Percentiles rank a stretch among this genome's conserved stretches.
Conservation (phyloP, 1,139 yeast genomes). For the Pneumocystis murina region DNA sequence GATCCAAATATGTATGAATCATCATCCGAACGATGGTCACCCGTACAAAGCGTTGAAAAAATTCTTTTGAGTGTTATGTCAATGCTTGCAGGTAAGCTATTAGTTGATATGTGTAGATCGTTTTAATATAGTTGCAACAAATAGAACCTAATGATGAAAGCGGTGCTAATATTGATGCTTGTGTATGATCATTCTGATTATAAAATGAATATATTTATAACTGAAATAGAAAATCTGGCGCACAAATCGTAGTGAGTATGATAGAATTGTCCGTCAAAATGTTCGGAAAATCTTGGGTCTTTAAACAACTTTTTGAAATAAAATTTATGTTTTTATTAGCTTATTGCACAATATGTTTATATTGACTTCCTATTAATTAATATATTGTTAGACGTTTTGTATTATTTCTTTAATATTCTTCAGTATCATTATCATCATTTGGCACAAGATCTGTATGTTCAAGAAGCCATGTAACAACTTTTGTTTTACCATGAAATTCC, state of each 20-base stretch:
- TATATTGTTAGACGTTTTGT: not conserved
- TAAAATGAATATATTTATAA: slow-evolving; percentile 6
- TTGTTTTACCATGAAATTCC: slow-evolving; percentile 42
- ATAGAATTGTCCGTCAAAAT: slow-evolving; percentile 46
- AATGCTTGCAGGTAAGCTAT: slow-evolving; percentile 48
- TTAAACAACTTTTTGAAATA: slow-evolving; percentile 17
- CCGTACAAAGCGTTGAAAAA: slow-evolving; percentile 92
- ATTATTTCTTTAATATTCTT: not conserved
- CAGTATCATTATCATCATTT: not conserved
- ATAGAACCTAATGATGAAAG: slow-evolving; percentile 84
- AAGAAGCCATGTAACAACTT: slow-evolving; percentile 44
- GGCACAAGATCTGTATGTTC: slow-evolving; percentile 13
- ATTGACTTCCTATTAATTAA: not conserved
- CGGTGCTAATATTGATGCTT: slow-evolving; percentile 94
- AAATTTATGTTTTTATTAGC: not conserved
- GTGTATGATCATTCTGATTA: slow-evolving; percentile 23
- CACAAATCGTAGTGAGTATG: slow-evolving; percentile 56
- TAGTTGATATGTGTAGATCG: not conserved
- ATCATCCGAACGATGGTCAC: slow-evolving; percentile 96
- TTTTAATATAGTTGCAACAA: not conserved
- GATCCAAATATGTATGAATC: slow-evolving; percentile 91
- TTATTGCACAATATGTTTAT: not conserved
- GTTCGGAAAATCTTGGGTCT: slow-evolving; percentile 56
- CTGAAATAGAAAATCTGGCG: slow-evolving; percentile 55
- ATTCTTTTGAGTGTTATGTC: slow-evolving; percentile 81